A percentile compares a stretch with the other conserved stretches of the same genome.
Evolutionary conservation across 2,329 filamentous ascomycete species (phyloP).

Genomic region (Epichloe glyceriae): DNA sequence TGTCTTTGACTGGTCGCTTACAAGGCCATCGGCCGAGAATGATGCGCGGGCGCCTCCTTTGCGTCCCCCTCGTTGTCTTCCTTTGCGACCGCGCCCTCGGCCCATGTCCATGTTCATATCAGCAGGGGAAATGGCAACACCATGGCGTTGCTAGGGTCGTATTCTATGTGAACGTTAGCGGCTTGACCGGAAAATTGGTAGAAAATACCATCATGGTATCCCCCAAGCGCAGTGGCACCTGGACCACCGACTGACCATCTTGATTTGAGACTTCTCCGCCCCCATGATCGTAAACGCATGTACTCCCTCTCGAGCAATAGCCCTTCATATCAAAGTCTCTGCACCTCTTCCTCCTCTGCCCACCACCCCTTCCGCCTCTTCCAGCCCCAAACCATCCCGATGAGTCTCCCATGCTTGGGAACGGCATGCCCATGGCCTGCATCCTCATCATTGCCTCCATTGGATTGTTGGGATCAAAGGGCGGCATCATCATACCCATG

Average conservation of each 20-base stretch:
- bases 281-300: slow-evolving; percentile 58
- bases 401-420: slow-evolving; percentile 27
- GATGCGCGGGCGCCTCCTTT: slow-evolving; percentile 33
- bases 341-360: slow-evolving; percentile 35
- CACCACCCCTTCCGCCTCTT: slow-evolving; percentile 9
- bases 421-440: slow-evolving; percentile 40
- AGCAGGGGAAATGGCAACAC: slow-evolving; percentile 10
- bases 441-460: slow-evolving; percentile 50
- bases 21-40: slow-evolving; percentile 52
- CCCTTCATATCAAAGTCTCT: slow-evolving; percentile 62
- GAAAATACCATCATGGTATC: too few relatives aligned
- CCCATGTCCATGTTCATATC: slow-evolving; percentile 17
- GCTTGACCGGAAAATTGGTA: not conserved
- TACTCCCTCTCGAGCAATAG: slow-evolving; percentile 53
- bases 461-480: slow-evolving; percentile 46
- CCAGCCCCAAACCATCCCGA: slow-evolving; percentile 7
- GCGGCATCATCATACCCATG: slow-evolving; percentile 16
- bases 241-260: slow-evolving; percentile 15
- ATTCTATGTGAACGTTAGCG: slow-evolving; percentile 13
- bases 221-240: not conserved
- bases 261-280: not conserved
- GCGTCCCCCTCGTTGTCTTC: slow-evolving; percentile 22
- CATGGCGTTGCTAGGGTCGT: slow-evolving; percentile 20
- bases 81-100: slow-evolving; percentile 22
- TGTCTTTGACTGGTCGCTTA: slow-evolving; percentile 48